Conservation (phyloP, 768 basidiomycete species). For the Trametes gibbosa region DNA sequence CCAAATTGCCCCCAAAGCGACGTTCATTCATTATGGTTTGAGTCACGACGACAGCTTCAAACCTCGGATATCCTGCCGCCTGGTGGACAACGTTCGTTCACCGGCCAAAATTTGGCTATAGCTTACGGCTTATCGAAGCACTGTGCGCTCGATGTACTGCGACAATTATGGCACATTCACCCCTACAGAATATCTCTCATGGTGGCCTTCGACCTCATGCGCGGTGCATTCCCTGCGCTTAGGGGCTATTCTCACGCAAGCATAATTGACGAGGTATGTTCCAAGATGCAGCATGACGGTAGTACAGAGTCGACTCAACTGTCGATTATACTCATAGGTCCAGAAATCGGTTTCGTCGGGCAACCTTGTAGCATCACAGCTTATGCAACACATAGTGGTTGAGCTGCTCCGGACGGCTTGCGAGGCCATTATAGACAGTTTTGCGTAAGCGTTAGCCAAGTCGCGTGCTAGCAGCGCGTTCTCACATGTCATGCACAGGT, state of each 20-base stretch:
- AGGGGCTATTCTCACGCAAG: conserved; percentile 84
- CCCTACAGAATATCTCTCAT: conserved; percentile 70
- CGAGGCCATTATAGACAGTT: conserved; percentile 65
- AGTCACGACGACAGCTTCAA: conserved; percentile 2
- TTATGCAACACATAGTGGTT: conserved; percentile 54
- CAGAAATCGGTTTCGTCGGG: conserved; percentile 68
- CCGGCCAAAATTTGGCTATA: conserved; percentile 50
- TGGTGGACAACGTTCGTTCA: conserved; percentile 68
- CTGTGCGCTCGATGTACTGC: conserved; percentile 55
- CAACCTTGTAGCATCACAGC: conserved; percentile 67
- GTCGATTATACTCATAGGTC: conserved; percentile 44
- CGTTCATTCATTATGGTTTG: conserved; percentile 9
- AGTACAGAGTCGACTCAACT: not conserved
- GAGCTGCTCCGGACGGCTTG: conserved; percentile 63
- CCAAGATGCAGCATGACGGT: not conserved
- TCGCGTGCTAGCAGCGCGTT: conserved; percentile 6
- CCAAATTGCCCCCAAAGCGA: not conserved
- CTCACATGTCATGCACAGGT: conserved; percentile 37
- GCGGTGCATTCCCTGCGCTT: conserved; percentile 78
- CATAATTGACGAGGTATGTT: conserved; percentile 77
- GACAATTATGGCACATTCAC: conserved; percentile 51
- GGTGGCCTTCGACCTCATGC: conserved; percentile 64
- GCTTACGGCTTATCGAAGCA: conserved; percentile 53
- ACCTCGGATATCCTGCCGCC: conserved; percentile 37
- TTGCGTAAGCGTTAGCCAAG: conserved; percentile 58